phyloP scores from a whole-genome alignment of 2,329 filamentous ascomycete genomes.

The Trichoderma simmonsii region DNA sequence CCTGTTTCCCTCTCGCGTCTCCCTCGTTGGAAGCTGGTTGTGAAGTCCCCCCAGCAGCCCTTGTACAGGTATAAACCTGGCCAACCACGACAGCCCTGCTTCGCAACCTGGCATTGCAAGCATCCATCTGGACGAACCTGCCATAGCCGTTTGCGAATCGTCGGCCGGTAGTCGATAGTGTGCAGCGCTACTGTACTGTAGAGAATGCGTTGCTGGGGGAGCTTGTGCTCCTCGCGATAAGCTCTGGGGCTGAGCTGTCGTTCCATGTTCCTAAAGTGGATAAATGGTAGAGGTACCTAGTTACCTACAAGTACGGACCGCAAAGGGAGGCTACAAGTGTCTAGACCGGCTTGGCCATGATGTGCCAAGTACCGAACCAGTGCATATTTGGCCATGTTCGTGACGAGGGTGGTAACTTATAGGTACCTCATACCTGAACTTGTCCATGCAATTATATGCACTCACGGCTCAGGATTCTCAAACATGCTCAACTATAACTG shows the following conservation, averaged over 20 bases:
- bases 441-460: background rate
- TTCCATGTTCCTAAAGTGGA: background rate
- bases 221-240: background rate
- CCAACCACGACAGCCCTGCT: background rate
- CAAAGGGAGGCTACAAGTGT: background rate
- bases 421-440: background rate
- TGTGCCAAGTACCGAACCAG: background rate
- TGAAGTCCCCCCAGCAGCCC: background rate
- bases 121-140: background rate
- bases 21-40: background rate
- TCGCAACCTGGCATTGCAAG: background rate
- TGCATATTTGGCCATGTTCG: background rate
- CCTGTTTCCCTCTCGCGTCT: background rate
- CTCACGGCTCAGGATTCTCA: background rate
- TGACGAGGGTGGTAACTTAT: background rate
- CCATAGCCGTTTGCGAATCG: background rate
- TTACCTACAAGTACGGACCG: background rate
- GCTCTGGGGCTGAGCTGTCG: constrained; percentile 2
- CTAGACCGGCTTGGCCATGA: background rate
- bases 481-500: background rate
- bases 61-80: background rate
- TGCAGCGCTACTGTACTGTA: background rate
- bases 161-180: background rate
- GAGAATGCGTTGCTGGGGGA: background rate
- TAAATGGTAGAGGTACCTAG: background rate